phyloP scores from a whole-genome alignment of 352 stramenopile genomes.

The Pythium biforme region DNA sequence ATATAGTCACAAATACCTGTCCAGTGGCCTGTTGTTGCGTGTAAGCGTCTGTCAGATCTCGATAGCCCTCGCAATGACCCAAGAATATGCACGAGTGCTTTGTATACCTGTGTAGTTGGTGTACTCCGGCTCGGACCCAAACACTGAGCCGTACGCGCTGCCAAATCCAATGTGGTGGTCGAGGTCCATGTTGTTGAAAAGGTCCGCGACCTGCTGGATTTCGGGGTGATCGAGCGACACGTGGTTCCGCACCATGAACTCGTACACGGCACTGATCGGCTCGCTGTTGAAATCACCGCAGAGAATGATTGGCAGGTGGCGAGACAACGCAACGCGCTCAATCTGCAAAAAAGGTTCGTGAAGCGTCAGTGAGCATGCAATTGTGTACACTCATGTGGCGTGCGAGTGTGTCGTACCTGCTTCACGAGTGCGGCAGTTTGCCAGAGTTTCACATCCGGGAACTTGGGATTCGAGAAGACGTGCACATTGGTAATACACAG shows the following conservation, averaged over 20 bases:
- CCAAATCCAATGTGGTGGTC: conserved; percentile 93
- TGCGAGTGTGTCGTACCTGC: conserved; percentile 43
- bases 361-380: background rate
- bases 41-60: background rate
- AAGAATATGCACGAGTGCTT: background rate
- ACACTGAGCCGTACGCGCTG: conserved; percentile 94
- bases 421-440: conserved; percentile 91
- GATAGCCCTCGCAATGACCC: background rate
- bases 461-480: conserved; percentile 98
- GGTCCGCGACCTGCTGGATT: conserved; percentile 49
- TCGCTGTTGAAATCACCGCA: conserved; percentile 99
- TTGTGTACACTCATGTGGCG: no score
- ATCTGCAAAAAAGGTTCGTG: conserved; percentile 49
- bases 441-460: conserved; percentile 99
- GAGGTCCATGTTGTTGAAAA: conserved; percentile 72
- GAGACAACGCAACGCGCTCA: conserved; percentile 61
- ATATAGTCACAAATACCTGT: conserved; percentile 97
- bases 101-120: conserved; percentile 96
- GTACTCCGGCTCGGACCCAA: conserved; percentile 95
- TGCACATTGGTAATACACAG: conserved; percentile 98
- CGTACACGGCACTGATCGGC: conserved; percentile 95
- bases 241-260: conserved; percentile 93
- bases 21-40: conserved; percentile 78
- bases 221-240: conserved; percentile 89
- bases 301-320: conserved; percentile 93